Base-by-base conservation (phyloP, 2,329 filamentous ascomycete genomes). In the Fusarium mangiferae region DNA sequence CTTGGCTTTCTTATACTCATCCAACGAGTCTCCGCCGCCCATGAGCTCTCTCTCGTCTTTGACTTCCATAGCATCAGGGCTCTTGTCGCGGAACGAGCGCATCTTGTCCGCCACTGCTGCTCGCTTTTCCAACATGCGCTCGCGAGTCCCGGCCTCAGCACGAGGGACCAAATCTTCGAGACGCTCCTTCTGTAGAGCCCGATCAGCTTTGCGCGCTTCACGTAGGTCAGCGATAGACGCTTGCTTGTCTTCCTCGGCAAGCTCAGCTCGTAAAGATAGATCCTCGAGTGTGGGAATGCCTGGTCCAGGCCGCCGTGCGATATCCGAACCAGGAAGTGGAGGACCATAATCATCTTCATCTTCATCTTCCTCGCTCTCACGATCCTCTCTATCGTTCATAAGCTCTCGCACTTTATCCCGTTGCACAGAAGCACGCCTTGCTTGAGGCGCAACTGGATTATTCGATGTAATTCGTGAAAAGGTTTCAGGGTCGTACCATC, bases 401-500 rank as follows among this genome's bases (percentile, higher is more conserved):
- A 90, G 88, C 8, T 87, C 86, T 61, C 55, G 38, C 36, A 39
- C 63, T 66, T 73, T 64, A n/a, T 68, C 52, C 26, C 71, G 66
- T 18, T 64, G 67, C 33, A 63, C 64, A 30, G 74, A 62, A 24
- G 36, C 52, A 56, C 54, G 35, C 30, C 52, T 57, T 49, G 12
- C 39, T 35, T 39, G 67, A 55, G 70, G 33, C 24, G 49, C 67
- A 59, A 49, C 66, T 18, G 71, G 58, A 2, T 66, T 69, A 72
- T 77, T 81, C 15, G 81, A 80, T 36, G 81, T 73, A 14, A 84
- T 81, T 30, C 81, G 79, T 41, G 78, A 75, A 70, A 94, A 90
- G 73, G 91, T 93, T 66, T 89, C 89, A 13, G 95, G 93, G 79
- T 97, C 94, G 83, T 98, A 99, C 96, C 96, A 99, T 52, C 94